Base-by-base conservation (phyloP, 371 early-diverging fungal genomes). In the Mucor irregularis region DNA sequence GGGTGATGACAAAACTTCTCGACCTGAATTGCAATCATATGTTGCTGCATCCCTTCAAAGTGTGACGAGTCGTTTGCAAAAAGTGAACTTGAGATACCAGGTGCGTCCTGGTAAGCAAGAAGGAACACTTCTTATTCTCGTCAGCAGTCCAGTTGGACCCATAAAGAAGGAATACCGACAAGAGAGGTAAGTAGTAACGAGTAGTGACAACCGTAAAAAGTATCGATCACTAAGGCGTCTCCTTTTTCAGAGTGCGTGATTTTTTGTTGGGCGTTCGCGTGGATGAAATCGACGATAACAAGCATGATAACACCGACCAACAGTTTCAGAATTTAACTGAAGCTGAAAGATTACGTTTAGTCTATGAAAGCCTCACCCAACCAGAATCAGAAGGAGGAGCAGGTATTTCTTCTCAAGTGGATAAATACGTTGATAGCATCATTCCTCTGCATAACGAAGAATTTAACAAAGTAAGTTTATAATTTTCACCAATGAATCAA, bases 361-460 rank as follows among this genome's bases (percentile, higher is more conserved):
- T 92, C 19, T 69, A 90, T 57, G 83, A 86, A 25, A 75, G 92
- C 24, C 74, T 94, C n/a, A 85, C 87, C 0, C 75, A 78, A 10
- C 68, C 87, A 7, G 74, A 62, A 26, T 62, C 66, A 28, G 89
- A 91, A 43, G 90, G 90, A 29, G 88, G 93, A 16, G 91, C 89
- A 2, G 87, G 83, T 21, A 78, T 90, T 39, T 71, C 82, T 37
- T 69, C 81, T 1, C 68, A 75, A 14, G 53, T 72, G 0, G 82
- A 84, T 54, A 75, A 74, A 7, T 86, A 66, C 62, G 79, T 89
- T 3, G 87, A 85, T n/a, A 80, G 85, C 21, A 77, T 94, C 26
- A 81, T 90, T 42, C 86, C 90, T 11, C 70, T 92, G 48, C 94
- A 95, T 53, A 85, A 94, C 64, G 76, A 80, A 30, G 70, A 78